Percentiles rank a stretch among this genome's conserved stretches.
Conservation (phyloP, 805 yeast species). For the Saccharomycopsis oosterbeekiorum region DNA sequence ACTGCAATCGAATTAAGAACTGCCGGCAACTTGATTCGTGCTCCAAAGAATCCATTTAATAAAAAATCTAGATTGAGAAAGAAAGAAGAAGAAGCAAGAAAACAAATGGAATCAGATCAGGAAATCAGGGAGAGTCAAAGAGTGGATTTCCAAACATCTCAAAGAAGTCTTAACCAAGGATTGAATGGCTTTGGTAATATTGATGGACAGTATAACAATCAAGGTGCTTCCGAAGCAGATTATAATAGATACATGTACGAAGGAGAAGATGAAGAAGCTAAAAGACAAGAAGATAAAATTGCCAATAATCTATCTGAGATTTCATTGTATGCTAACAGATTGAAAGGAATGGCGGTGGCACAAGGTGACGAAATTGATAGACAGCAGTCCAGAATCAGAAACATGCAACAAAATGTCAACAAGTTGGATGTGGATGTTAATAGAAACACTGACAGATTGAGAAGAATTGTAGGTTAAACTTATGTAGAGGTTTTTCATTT, state of each 20-base stretch:
- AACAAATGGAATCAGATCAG: slow-evolving; percentile 53
- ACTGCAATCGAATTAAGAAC: slow-evolving; percentile 68
- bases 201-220: not conserved
- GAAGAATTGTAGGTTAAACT: not conserved
- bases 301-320: slow-evolving; percentile 77
- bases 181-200: slow-evolving; percentile 18
- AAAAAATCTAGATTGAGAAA: slow-evolving; percentile 64
- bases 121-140: slow-evolving; percentile 51
- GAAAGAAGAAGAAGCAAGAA: slow-evolving; percentile 58
- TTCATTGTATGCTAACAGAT: slow-evolving; percentile 52
- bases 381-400: slow-evolving; percentile 65
- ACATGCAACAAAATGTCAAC: slow-evolving; percentile 78
- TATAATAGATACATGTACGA: slow-evolving; percentile 61
- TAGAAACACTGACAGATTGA: slow-evolving; percentile 32
- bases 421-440: slow-evolving; percentile 75
- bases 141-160: slow-evolving; percentile 49
- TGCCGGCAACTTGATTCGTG: slow-evolving; percentile 12
- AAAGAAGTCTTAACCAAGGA: slow-evolving; percentile 46
- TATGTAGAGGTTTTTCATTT: no score
- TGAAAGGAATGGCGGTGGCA: slow-evolving; percentile 62
- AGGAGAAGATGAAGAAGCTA: slow-evolving; percentile 91
- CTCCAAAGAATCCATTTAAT: slow-evolving; percentile 72
- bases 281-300: slow-evolving; percentile 80
- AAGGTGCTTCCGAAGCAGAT: slow-evolving; percentile 26
- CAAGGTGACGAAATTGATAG: slow-evolving; percentile 69